A percentile compares a stretch with the other conserved stretches of the same genome.
Conservation (phyloP, 495 filamentous ascomycete genomes). For the Sporormia fimetaria region DNA sequence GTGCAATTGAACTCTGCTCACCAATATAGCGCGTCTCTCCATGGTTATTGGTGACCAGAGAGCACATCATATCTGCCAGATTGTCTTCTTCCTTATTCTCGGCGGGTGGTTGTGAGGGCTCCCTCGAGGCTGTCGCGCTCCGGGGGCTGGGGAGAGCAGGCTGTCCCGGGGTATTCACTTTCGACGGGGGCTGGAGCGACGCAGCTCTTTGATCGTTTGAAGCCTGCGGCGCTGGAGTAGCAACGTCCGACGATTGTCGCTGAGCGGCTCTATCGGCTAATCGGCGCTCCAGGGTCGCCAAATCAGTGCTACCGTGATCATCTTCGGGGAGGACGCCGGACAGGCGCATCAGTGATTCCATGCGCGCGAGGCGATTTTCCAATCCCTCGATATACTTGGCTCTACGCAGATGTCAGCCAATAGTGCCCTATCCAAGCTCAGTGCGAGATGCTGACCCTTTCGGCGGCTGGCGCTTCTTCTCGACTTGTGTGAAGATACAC, state of each 20-base stretch:
- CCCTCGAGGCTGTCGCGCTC: slow-evolving; percentile 44
- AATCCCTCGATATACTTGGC: slow-evolving; percentile 98
- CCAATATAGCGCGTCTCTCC: slow-evolving; percentile 96
- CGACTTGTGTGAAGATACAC: slow-evolving; percentile 92
- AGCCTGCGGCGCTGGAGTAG: slow-evolving; percentile 19
- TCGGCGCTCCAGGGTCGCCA: slow-evolving; percentile 75
- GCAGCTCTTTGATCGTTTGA: slow-evolving; percentile 21
- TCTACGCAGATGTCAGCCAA: slow-evolving; percentile 36
- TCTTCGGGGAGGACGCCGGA: slow-evolving; percentile 83
- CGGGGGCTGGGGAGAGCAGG: slow-evolving; percentile 22
- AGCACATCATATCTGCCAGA: slow-evolving; percentile 98
- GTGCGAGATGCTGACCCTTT: slow-evolving; percentile 57
- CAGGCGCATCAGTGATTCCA: slow-evolving; percentile 81
- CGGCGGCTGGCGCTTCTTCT: slow-evolving; percentile 96
- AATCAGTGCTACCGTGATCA: slow-evolving; percentile 75
- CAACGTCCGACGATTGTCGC: too few species aligned
- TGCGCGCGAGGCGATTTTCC: slow-evolving; percentile 84
- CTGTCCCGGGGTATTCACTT: slow-evolving; percentile 9
- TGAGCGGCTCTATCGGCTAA: slow-evolving; percentile 53
- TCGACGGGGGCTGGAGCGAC: neutral
- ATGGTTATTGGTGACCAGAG: slow-evolving; percentile 90
- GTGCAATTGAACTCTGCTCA: slow-evolving; percentile 34
- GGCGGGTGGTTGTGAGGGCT: slow-evolving; percentile 32
- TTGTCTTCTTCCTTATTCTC: slow-evolving; percentile 68
- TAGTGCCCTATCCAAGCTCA: too few species aligned